Base-by-base conservation (phyloP, 1,284 basidiomycete species). In the Trichosporon faecale region DNA sequence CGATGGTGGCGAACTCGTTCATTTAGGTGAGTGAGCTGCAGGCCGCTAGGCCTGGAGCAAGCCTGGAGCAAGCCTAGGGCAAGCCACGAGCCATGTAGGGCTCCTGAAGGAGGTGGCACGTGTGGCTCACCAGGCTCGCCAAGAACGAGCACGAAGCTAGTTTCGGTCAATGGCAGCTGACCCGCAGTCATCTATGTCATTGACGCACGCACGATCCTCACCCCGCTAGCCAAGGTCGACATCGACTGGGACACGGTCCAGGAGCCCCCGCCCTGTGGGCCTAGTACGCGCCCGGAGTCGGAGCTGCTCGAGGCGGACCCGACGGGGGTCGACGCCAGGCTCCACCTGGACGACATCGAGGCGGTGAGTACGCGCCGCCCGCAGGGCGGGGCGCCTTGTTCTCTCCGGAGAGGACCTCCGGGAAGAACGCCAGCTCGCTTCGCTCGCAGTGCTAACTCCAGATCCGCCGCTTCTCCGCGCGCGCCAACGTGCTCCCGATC, bases 401-500 rank as follows among this genome's bases (percentile, higher is more conserved):
- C n/a, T n/a, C n/a, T n/a, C n/a, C n/a, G n/a, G n/a, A n/a, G n/a
- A n/a, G n/a, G n/a, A n/a, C n/a, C n/a, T n/a, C n/a, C n/a, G n/a
- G n/a, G n/a, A n/a, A n/a, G n/a, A n/a, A n/a, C n/a, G n/a, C n/a
- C n/a, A n/a, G n/a, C n/a, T n/a, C n/a, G n/a, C 37, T 9, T 14
- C 37, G 37, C 12, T 40, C 49, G 49, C 14, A 57, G 18, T 29
- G 33, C 63, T 73, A 25, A 70, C 44, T 3, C 9, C 70, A 82
- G 79, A 80, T 82, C 65, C 76, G 76, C 29, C 75, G 75, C 49
- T 72, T 82, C 23, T 61, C 69, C 0, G 69, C 63, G 14, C 76
- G 80, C 55, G 73, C 77, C 33, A 82, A 82, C 66, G 76, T 83
- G 46, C 71, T 83, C 2, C 80, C 80, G 0, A 70, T 83, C 25